These are phyloP conservation scores for Xylariaceae sp. DNA, from an alignment of 2,329 filamentous ascomycete species.

Conservation along the genomic window DNA sequence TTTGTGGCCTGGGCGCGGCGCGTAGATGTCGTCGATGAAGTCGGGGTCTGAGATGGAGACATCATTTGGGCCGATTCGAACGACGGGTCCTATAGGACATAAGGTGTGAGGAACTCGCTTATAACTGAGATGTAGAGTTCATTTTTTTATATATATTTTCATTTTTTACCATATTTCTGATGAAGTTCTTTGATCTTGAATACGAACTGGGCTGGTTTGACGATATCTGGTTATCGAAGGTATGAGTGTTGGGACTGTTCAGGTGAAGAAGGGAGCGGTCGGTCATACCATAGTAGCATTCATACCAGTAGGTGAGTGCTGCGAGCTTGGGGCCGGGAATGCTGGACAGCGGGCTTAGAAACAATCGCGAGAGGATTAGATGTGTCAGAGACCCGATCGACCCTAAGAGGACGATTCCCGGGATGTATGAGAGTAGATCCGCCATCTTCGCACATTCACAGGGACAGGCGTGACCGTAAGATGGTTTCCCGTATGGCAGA, in stretches of 20 bases:
- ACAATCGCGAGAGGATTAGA: slow-evolving; percentile 7
- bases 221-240: slow-evolving; percentile 4
- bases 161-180: slow-evolving; percentile 10
- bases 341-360: slow-evolving; percentile 7
- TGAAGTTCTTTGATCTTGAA: slow-evolving; percentile 18
- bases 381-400: slow-evolving; percentile 4
- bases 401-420: neutral
- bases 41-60: slow-evolving; percentile 10
- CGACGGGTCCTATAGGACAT: slow-evolving; percentile 9
- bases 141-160: too few relatives aligned
- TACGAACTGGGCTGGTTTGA: slow-evolving; percentile 13
- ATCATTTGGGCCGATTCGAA: slow-evolving; percentile 16
- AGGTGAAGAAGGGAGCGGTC: neutral
- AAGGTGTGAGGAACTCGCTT: neutral
- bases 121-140: too few relatives aligned
- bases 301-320: slow-evolving; percentile 16
- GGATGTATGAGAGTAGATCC: slow-evolving; percentile 1
- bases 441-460: neutral
- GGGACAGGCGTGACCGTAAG: neutral
- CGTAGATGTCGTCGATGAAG: slow-evolving; percentile 11
- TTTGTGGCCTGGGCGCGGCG: slow-evolving; percentile 6
- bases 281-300: slow-evolving; percentile 12
- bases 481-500: too few relatives aligned
- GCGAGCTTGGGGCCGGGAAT: slow-evolving; percentile 14
- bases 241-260: neutral